Base-by-base conservation (phyloP, 192 early-diverging fungal genomes). In the Coemansia reversa region DNA sequence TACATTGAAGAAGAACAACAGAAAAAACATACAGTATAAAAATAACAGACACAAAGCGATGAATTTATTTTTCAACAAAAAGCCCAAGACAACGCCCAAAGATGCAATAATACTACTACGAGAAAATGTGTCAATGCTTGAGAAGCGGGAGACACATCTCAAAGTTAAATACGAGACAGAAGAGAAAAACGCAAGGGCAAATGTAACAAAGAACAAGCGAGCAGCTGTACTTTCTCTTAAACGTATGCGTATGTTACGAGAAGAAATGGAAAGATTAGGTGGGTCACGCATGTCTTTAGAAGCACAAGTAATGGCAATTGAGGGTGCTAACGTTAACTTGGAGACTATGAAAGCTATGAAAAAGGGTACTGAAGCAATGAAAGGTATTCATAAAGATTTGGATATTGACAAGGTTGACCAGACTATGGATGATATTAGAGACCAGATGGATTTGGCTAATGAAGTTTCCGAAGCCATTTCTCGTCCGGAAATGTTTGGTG, bases 281-380 rank as follows among this genome's bases (percentile, higher is more conserved):
- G 93, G 93, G 7, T 86, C 93, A 18, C 84, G 91, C 25, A 84
- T 96, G 87, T 94, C 93, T 45, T 87, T 99, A 50, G 97, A 99
- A 63, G 87, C 89, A 14, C 97, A 98, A 75, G 89, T 90, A 27
- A 93, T 94, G 91, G 88, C 94, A 5, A 96, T 99, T 58, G 97
- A 99, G 70, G 92, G 86, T 55, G 93, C 95, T 49, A 98, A 96
- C 72, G 88, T 98, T 54, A 97, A 99, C 74, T 65, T 95, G 47
- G 94, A 96, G 69, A 92, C 92, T 0, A 94, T 99, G 88, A 89
- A 92, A 67, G 93, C 95, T 7, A 94, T 99, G 94, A 84, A 90
- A 69, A 85, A 86, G 27, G 97, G 92, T 68, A 91, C 93, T 20
- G 88, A 91, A 35, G 95, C 95, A 23, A 92, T 99, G 93, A 96